Evolutionary conservation across 345 rosid species (phyloP).

Genomic region (Moricandia arvensis): DNA sequence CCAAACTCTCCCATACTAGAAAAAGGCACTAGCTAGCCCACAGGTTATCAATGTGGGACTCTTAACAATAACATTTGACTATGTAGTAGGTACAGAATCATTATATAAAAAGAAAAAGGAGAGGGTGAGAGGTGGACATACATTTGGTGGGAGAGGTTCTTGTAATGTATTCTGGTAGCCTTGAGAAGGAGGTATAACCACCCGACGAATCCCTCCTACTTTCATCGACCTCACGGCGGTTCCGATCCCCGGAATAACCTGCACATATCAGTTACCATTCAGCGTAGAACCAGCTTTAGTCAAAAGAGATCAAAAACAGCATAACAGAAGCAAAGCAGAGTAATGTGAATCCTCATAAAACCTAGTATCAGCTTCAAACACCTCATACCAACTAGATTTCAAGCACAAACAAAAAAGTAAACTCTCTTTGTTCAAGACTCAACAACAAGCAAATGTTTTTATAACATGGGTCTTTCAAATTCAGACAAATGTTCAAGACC

Average conservation of each 20-base stretch:
- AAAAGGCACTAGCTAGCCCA: not conserved
- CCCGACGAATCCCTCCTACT: conserved; percentile 72
- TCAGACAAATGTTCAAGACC: not conserved
- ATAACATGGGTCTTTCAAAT: not conserved
- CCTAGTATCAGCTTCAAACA: not conserved
- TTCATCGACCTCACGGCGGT: conserved; percentile 73
- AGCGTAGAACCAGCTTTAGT: not conserved
- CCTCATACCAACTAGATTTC: not conserved
- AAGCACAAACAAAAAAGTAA: not conserved
- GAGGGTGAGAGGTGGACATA: conserved; percentile 24
- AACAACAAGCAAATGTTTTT: not conserved
- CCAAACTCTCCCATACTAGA: conserved; percentile 14
- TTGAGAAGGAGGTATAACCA: conserved; percentile 75
- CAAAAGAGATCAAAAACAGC: conserved; percentile 1
- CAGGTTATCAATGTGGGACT: not conserved
- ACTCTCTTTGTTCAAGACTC: not conserved
- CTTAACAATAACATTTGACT: conserved; percentile 3
- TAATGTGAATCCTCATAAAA: not conserved
- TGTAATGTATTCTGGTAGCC: conserved; percentile 82
- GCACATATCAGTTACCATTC: not conserved
- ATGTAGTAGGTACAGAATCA: not conserved
- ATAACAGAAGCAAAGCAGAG: not conserved
- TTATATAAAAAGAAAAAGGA: not conserved
- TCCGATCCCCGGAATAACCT: conserved; percentile 80
- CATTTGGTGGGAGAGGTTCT: conserved; percentile 83